Evolutionary conservation across 352 stramenopile genomes (phyloP).

Genomic region (Pythium phragmiticola): DNA sequence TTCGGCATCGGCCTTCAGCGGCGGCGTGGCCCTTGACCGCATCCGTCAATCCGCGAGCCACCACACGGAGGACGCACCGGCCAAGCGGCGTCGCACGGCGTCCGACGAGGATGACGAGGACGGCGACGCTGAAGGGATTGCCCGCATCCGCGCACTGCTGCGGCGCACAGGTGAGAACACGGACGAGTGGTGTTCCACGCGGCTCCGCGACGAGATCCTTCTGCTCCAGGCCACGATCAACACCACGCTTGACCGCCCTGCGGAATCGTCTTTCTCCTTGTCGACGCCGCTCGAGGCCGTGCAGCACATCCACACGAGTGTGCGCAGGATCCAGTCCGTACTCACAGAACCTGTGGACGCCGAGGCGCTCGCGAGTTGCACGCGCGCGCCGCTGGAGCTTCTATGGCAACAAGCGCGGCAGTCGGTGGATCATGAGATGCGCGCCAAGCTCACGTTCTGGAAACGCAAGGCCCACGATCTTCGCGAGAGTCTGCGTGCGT

Average conservation of each 20-base stretch:
- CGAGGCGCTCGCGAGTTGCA: conserved; percentile 6
- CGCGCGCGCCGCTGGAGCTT: conserved; percentile 18
- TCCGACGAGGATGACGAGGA: neutral
- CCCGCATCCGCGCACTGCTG: neutral
- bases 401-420: conserved; percentile 29
- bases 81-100: neutral
- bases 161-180: neutral
- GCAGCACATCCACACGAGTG: conserved; percentile 18
- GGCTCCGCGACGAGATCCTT: conserved; percentile 19
- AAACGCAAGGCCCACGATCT: conserved; percentile 36
- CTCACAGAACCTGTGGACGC: conserved; percentile 6
- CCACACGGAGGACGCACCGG: neutral
- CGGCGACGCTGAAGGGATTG: neutral
- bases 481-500: conserved; percentile 22
- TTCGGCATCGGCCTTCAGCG: conserved; percentile 22
- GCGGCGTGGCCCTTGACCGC: conserved; percentile 20
- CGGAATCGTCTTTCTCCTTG: neutral
- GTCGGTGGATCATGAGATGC: conserved; percentile 27
- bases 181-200: conserved; percentile 10
- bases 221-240: conserved; percentile 22
- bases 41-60: conserved; percentile 4
- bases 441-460: conserved; percentile 33
- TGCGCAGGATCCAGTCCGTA: conserved; percentile 20
- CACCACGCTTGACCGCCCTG: conserved; percentile 3
- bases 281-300: conserved; percentile 20